Base-by-base conservation (phyloP, 768 basidiomycete genomes). In the Podaxis mareebaensis region DNA sequence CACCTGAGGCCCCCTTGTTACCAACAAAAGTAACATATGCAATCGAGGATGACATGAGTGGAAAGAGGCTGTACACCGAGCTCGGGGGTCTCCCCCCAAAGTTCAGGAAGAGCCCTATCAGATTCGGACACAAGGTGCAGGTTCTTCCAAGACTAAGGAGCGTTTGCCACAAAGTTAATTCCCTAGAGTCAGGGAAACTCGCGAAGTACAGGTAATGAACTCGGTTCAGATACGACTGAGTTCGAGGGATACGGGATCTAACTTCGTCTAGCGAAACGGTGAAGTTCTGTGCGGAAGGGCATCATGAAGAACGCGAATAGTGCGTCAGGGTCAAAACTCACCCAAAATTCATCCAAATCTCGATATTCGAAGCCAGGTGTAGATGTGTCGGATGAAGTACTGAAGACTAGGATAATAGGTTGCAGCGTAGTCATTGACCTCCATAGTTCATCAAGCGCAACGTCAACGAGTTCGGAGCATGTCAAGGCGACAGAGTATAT, bases 1-100 rank as follows among this genome's bases (percentile, higher is more conserved):
- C 46, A 22, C 46, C n/a, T 20, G 46, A 48, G 39, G 39, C n/a
- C n/a, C 17, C 46, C 13, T 8, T 20, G n/a, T 17, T 22, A 48
- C 20, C 46, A 17, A 20, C 8, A 17, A 48, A 22, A 8, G 46
- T 48, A 5, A 56, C 8, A 8, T 24, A 4, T 17, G 17, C 24
- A 26, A 57, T 42, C 3, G 42, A 57, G n/a, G 39, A 22, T 3
- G 56, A 57, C 44, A 57, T 57, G 26, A 57, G 56, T 5, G 56
- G 56, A 17, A 20, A 40, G 24, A 57, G 22, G 10, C 44, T n/a
- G 24, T 42, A 30, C 24, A 44, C 26, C 22, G 22, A 24, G 40
- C 6, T 42, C 12, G 39, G 40, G 6, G 40, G 1, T 6, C 17
- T 12, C 15, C 10, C 17, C 36, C 15, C 12, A 4, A 44, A 3